Evolutionary conservation across 2,329 filamentous ascomycete species (phyloP).

Genomic region (Trichophyton benhamiae): DNA sequence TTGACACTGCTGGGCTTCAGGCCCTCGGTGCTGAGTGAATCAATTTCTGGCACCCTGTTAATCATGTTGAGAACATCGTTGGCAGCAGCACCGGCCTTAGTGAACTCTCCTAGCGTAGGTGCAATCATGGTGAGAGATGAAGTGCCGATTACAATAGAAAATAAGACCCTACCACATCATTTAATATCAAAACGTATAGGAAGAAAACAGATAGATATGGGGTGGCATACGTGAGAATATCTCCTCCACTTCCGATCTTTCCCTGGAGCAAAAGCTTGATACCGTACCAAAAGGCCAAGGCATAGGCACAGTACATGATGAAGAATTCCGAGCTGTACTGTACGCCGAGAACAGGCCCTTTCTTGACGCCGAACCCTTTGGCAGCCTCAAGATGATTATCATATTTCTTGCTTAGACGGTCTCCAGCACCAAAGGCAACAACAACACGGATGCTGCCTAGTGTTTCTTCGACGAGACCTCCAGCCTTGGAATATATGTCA

Average conservation of each 20-base stretch:
- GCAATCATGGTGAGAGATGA: constrained; percentile 29
- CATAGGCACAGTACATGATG: constrained; percentile 24
- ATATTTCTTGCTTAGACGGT: constrained; percentile 20
- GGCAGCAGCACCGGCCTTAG: constrained; percentile 32
- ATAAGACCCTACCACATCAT: constrained; percentile 15
- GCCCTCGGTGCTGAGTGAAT: constrained; percentile 24
- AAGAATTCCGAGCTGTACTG: constrained; percentile 23
- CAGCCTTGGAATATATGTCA: constrained; percentile 22
- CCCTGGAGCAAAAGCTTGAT: constrained; percentile 18
- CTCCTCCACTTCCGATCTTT: constrained; percentile 17
- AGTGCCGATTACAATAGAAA: constrained; percentile 26
- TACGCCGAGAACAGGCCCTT: constrained; percentile 20
- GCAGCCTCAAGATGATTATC: constrained; percentile 18
- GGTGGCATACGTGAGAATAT: constrained; percentile 18
- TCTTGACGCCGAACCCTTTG: constrained; percentile 19
- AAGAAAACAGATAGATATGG: background rate
- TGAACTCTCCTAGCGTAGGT: constrained; percentile 32
- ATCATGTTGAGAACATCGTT: constrained; percentile 30
- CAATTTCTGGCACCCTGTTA: constrained; percentile 29
- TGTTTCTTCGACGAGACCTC: constrained; percentile 38
- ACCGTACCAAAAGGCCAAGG: constrained; percentile 26
- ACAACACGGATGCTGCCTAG: constrained; percentile 40
- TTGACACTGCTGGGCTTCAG: constrained; percentile 16
- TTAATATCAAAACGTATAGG: background rate
- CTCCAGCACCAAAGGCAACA: constrained; percentile 34